A percentile compares a stretch with the other conserved stretches of the same genome.
Conservation (phyloP, 2,329 filamentous ascomycete species). For the Hymenoscyphus infarciens region DNA sequence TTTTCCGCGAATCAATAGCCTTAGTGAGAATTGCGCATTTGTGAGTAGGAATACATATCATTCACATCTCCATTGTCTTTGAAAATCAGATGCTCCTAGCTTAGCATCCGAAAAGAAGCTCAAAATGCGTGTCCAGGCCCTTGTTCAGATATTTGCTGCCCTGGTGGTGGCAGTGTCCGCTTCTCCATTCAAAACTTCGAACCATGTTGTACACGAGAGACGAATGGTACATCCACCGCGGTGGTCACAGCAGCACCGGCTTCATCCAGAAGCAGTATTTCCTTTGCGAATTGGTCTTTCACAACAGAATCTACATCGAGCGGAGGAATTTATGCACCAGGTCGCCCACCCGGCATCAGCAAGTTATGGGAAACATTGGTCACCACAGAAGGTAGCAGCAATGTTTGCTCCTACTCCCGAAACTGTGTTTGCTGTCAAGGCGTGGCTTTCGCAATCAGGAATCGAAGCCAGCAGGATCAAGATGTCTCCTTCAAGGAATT, state of each 20-base stretch:
- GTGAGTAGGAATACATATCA: constrained; percentile 19
- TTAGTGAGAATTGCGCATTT: neutral
- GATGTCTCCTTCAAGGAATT: constrained; percentile 38
- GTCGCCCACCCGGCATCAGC: constrained; percentile 44
- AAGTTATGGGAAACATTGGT: constrained; percentile 48
- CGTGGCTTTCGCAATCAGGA: constrained; percentile 52
- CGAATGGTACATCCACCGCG: constrained; percentile 21
- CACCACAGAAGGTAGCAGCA: constrained; percentile 40
- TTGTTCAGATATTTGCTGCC: constrained; percentile 28
- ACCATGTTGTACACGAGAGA: constrained; percentile 30
- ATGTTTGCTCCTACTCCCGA: constrained; percentile 43
- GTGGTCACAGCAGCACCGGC: constrained; percentile 25
- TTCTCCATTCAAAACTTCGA: constrained; percentile 24
- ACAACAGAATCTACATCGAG: constrained; percentile 45
- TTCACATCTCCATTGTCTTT: neutral
- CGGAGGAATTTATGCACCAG: constrained; percentile 42
- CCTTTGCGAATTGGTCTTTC: constrained; percentile 41
- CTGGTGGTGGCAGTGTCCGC: constrained; percentile 30
- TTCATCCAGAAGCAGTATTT: constrained; percentile 24
- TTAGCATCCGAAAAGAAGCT: constrained; percentile 23
- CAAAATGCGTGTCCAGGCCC: constrained; percentile 24
- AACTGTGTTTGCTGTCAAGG: constrained; percentile 46
- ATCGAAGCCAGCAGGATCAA: constrained; percentile 46
- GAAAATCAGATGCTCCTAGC: constrained; percentile 25
- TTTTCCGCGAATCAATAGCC: neutral